Evolutionary conservation across 306 rosid genomes (phyloP), one percentile per base, ranked within the genome.

Genomic region (Dryas alaskensis): DNA sequence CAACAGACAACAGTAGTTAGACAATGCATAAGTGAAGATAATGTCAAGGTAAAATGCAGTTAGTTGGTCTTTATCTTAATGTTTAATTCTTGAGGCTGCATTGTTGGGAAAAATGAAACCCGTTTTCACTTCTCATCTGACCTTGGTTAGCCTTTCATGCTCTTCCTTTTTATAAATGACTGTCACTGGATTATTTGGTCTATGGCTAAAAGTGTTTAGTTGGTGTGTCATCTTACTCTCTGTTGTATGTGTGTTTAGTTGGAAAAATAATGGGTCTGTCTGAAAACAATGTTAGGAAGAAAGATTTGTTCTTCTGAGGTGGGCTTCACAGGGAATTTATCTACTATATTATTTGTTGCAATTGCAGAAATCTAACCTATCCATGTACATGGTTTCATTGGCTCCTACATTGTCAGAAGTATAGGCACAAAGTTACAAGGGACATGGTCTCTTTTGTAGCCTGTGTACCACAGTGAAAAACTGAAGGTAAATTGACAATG

Each of bases 1-100:
- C 89, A 88, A 74, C 98, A 92, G 78, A 84, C 94, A 37, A 84
- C 92, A 9, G 84, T 79, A n/a, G 98, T 92, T 59, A 84, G 91
- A 59, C 91, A 92, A 62, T 87, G 78, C 83, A 81, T 90, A 64
- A 84, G 78, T 81, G 87, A 85, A 70, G 96, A 88, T 64, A 78
- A 75, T 75, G 88, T 79, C 73, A 89, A 88, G 95, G 97, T 94
- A 83, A 79, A 69, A 59, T 76, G 60, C 73, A 66, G 51, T 60
- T 25, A 25, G 9, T 68, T 73, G 4, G 19, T 39, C 16, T 31
- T 6, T 10, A 40, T 3, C 4, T 76, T 67, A 63, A 31, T 55
- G 22, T 60, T 55, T 68, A 60, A 16, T 3, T 47, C 48, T 59
- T 69, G 63, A 39, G 13, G 73, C 46, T 19, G 66, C 73, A n/a